Percentiles rank a stretch among this genome's conserved stretches.
These are phyloP conservation scores for Lipomyces yamadae DNA, from an alignment of 805 yeast genomes.

Conservation along the genomic window DNA sequence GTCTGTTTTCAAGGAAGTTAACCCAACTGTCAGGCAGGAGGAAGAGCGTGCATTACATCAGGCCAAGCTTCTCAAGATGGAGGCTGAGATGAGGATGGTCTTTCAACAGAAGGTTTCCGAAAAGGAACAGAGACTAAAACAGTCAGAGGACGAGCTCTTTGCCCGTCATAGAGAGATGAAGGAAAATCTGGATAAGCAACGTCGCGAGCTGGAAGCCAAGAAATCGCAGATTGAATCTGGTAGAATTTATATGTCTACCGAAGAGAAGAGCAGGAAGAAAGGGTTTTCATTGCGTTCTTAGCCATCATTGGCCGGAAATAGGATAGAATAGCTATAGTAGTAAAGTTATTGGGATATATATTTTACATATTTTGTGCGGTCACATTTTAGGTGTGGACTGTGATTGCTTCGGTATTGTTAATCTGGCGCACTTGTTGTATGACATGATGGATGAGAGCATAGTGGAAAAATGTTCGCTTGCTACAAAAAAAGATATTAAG, in stretches of 20 bases:
- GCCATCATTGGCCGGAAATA: neutral
- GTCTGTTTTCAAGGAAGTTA: conserved; percentile 90
- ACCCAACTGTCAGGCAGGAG: conserved; percentile 88
- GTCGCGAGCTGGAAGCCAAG: conserved; percentile 88
- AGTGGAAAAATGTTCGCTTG: neutral
- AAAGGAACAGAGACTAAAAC: conserved; percentile 95
- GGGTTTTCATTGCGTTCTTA: conserved; percentile 36
- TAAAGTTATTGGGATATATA: neutral
- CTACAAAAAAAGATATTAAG: too few relatives aligned
- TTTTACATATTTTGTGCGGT: neutral
- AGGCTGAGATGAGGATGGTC: conserved; percentile 93
- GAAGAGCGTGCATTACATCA: conserved; percentile 93
- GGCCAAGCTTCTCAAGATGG: conserved; percentile 91
- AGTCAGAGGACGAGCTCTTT: conserved; percentile 94
- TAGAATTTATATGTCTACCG: conserved; percentile 10
- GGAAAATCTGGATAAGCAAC: conserved; percentile 86
- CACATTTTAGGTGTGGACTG: neutral
- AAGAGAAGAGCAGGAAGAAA: conserved; percentile 32
- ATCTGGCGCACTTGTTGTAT: conserved; percentile 6
- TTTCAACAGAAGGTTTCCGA: conserved; percentile 95
- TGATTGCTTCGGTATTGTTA: conserved; percentile 8
- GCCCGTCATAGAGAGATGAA: conserved; percentile 97
- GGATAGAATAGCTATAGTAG: neutral
- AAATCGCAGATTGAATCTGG: conserved; percentile 65
- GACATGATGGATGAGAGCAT: neutral